These are phyloP conservation scores for Tothia fuscella DNA, from an alignment of 2,329 filamentous ascomycete genomes.

Conservation along the genomic window DNA sequence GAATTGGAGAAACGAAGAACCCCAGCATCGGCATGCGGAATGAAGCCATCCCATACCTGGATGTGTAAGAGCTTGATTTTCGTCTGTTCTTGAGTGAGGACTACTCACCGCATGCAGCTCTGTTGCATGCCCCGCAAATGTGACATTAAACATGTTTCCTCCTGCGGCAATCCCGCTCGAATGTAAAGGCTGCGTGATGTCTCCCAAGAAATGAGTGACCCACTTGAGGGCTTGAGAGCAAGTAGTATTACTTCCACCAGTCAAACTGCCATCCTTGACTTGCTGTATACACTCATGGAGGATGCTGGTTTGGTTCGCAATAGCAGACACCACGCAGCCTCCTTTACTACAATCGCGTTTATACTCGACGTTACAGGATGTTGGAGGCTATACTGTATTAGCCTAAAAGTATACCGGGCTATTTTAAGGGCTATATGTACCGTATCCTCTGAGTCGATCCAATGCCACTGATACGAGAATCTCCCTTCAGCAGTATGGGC, in stretches of 20 bases:
- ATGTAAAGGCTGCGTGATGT: slow-evolving; percentile 62
- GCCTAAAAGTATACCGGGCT: not conserved
- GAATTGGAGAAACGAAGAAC: slow-evolving; percentile 24
- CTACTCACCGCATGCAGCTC: slow-evolving; percentile 28
- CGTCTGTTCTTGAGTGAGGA: not conserved
- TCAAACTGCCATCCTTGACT: slow-evolving; percentile 18
- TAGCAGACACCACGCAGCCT: slow-evolving; percentile 41
- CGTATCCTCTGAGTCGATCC: slow-evolving; percentile 27
- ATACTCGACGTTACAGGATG: slow-evolving; percentile 25
- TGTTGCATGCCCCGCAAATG: slow-evolving; percentile 26
- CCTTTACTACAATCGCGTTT: slow-evolving; percentile 33
- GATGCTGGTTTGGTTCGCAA: slow-evolving; percentile 34
- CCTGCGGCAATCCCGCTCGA: slow-evolving; percentile 35
- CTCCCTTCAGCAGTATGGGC: slow-evolving; percentile 37
- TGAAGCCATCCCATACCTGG: slow-evolving; percentile 29
- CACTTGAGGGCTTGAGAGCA: slow-evolving; percentile 31
- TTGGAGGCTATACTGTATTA: slow-evolving; percentile 15
- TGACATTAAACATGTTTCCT: slow-evolving; percentile 33
- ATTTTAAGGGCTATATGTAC: not conserved
- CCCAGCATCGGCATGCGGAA: slow-evolving; percentile 26
- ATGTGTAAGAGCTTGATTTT: not conserved
- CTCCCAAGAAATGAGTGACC: slow-evolving; percentile 49
- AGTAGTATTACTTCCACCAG: slow-evolving; percentile 21
- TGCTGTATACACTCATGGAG: slow-evolving; percentile 23
- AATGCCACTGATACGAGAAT: slow-evolving; percentile 38